Percentiles rank a stretch among this genome's conserved stretches.
Evolutionary conservation across 345 rosid species (phyloP).

Genomic region (Lepidium aucheri): DNA sequence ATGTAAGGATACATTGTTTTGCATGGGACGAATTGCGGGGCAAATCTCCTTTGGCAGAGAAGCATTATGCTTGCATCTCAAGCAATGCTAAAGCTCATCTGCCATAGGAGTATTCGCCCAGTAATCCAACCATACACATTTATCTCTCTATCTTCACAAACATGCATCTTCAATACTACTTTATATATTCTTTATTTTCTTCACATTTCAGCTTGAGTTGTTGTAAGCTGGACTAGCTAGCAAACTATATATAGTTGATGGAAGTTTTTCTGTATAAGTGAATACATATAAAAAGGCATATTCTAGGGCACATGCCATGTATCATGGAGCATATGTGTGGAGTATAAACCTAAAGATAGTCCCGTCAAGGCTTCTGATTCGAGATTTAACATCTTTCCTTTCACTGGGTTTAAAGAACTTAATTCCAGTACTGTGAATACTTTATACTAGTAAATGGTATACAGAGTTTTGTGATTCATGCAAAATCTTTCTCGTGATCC

Average conservation of each 20-base stretch:
- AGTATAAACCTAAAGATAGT: slow-evolving; percentile 21
- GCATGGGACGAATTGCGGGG: slow-evolving; percentile 25
- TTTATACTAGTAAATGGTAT: background rate
- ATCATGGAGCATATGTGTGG: slow-evolving; percentile 20
- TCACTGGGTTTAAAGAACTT: background rate
- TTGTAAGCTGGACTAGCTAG: slow-evolving; percentile 4
- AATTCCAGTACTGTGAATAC: too few relatives aligned
- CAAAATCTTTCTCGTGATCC: background rate
- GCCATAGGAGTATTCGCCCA: slow-evolving; percentile 23
- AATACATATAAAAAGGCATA: slow-evolving; percentile 9
- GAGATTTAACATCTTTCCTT: background rate
- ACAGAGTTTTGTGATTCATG: background rate
- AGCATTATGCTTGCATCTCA: background rate
- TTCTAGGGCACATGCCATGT: slow-evolving; percentile 16
- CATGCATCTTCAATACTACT: background rate
- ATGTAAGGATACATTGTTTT: background rate
- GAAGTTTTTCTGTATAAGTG: background rate
- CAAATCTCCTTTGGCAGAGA: slow-evolving; percentile 28
- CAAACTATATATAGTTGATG: slow-evolving; percentile 12
- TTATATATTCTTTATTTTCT: background rate
- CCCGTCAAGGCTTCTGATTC: slow-evolving; percentile 15
- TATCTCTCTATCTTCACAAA: background rate
- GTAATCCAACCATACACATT: slow-evolving; percentile 21
- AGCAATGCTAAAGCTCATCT: slow-evolving; percentile 6
- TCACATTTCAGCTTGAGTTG: background rate